Conservation (phyloP, 257 asterid species). For the Lycium ferocissimum region DNA sequence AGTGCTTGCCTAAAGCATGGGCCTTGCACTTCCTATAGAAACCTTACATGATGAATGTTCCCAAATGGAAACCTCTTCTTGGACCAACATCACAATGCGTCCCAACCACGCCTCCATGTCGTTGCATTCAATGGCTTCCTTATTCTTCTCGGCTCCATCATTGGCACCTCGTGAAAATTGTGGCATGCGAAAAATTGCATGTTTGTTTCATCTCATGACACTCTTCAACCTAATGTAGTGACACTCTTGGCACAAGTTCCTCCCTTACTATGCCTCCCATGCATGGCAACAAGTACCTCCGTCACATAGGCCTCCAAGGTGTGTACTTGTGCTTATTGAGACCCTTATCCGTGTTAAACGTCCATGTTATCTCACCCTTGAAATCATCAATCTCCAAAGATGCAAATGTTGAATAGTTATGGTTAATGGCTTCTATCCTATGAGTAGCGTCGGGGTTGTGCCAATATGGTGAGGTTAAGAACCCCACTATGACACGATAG, state of each 20-base stretch:
- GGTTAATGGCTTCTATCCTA: not conserved
- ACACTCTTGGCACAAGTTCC: not conserved
- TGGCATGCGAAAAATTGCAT: not conserved
- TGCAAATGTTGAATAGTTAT: not conserved
- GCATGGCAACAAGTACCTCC: not conserved
- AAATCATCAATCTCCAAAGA: not conserved
- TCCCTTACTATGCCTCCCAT: not conserved
- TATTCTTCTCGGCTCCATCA: not conserved
- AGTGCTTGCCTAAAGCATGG: not conserved
- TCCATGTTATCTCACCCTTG: not conserved
- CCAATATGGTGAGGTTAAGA: not conserved
- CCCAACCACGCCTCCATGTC: not conserved
- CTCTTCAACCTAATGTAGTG: not conserved
- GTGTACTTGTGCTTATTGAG: not conserved
- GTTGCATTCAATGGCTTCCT: not conserved
- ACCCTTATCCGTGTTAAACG: not conserved
- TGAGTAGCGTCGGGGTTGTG: not conserved
- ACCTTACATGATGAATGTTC: not conserved
- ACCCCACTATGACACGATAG: not conserved
- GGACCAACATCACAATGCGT: not conserved
- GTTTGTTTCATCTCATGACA: not conserved
- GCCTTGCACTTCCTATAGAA: not conserved
- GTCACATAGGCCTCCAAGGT: not conserved
- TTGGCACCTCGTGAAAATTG: not conserved
- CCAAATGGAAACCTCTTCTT: not conserved